Percentiles rank a stretch among this genome's conserved stretches.
These are phyloP conservation scores for Stenocarpella maydis DNA, from an alignment of 2,329 filamentous ascomycete genomes.

Conservation along the genomic window DNA sequence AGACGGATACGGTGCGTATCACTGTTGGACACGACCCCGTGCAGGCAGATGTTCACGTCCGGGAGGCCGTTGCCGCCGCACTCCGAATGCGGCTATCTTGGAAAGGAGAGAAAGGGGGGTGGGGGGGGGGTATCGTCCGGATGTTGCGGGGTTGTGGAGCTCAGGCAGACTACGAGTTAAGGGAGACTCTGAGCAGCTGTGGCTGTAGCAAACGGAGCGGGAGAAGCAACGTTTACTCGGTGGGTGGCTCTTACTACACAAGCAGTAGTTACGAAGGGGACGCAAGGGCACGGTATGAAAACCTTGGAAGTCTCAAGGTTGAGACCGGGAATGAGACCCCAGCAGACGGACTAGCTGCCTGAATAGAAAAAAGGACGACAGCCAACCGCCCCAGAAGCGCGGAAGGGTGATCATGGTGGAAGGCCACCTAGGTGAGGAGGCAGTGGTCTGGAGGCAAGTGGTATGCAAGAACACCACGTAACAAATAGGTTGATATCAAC, in stretches of 20 bases:
- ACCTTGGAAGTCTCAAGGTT: too few relatives aligned
- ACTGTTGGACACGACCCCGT: neutral
- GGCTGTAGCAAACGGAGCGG: neutral
- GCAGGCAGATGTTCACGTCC: neutral
- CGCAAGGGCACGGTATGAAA: neutral
- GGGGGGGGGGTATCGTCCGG: neutral
- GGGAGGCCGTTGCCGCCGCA: neutral
- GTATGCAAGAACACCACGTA: neutral
- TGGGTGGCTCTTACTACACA: neutral
- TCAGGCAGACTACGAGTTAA: neutral
- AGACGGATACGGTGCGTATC: neutral
- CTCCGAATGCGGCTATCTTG: neutral
- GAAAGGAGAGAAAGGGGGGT: too few relatives aligned
- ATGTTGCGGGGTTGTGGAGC: neutral
- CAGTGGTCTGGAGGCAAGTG: neutral
- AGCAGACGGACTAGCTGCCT: neutral
- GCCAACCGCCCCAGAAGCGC: neutral
- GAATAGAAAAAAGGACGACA: neutral
- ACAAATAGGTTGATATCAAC: neutral
- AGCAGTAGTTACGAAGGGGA: neutral
- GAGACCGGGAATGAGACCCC: neutral
- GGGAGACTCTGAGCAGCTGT: neutral
- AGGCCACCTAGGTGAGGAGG: neutral
- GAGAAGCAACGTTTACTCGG: neutral
- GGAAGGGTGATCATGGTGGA: neutral